Evolutionary conservation across 208 protist genomes (phyloP).

Genomic region (Trypanosoma theileri): DNA sequence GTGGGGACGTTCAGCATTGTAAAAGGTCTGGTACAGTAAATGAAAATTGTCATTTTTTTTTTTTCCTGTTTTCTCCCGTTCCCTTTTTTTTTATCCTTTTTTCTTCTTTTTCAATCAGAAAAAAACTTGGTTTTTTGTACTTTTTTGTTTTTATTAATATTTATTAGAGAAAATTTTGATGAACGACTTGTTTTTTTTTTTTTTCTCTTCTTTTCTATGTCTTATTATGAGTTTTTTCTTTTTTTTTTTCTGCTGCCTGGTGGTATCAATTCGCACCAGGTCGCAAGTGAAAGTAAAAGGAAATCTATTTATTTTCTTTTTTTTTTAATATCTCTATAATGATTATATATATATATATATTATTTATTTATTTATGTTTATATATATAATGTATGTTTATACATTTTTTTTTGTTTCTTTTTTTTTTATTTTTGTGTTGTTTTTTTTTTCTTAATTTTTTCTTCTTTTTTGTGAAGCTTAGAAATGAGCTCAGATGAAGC

Average conservation of each 20-base stretch:
- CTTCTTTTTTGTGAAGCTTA: neutral
- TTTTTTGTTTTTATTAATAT: slow-evolving; percentile 23
- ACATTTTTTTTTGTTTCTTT: neutral
- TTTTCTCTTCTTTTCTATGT: too few relatives aligned
- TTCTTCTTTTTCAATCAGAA: neutral
- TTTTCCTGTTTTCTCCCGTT: neutral
- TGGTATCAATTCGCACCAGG: too few relatives aligned
- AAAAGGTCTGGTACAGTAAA: neutral
- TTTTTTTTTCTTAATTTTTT: neutral
- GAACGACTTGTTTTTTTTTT: too few relatives aligned
- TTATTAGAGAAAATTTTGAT: too few relatives aligned
- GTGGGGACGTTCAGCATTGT: slow-evolving; percentile 48
- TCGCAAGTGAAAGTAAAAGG: too few relatives aligned
- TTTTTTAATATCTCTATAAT: too few relatives aligned
- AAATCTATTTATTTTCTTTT: too few relatives aligned
- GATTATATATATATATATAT: too few relatives aligned
- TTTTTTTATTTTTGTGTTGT: neutral
- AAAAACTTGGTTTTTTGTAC: neutral
- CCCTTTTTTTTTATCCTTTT: slow-evolving; percentile 31
- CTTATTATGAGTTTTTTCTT: too few relatives aligned
- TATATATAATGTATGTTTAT: neutral
- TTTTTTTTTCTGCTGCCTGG: too few relatives aligned
- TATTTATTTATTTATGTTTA: too few relatives aligned
- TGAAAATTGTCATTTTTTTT: neutral
- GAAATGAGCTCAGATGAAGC: slow-evolving; percentile 28